Percentiles rank a stretch among this genome's conserved stretches.
phyloP scores from a whole-genome alignment of 768 basidiomycete genomes.

The Auricularia auricula-judae region DNA sequence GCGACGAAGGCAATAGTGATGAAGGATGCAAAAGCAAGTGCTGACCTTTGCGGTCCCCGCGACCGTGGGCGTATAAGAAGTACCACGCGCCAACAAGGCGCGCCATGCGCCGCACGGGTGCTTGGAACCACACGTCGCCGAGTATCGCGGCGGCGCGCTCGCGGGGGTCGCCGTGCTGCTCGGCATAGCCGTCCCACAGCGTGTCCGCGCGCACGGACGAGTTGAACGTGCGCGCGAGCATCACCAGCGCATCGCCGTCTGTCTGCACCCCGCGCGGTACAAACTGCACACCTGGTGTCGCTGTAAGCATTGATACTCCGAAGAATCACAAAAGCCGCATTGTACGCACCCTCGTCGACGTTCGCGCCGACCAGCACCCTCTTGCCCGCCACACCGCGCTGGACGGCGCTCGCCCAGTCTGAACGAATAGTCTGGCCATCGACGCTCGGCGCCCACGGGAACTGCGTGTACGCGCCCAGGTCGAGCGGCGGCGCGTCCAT shows the following conservation, averaged over 20 bases:
- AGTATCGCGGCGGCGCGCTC: neutral
- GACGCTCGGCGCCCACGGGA: neutral
- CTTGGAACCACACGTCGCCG: neutral
- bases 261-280: neutral
- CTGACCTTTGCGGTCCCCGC: neutral
- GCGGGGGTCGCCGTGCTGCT: neutral
- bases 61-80: neutral
- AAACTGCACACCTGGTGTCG: neutral
- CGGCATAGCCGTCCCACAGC: neutral
- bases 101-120: neutral
- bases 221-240: neutral
- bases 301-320: no score
- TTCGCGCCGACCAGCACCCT: slow-evolving; percentile 17
- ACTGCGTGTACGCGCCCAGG: neutral
- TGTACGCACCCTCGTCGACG: slow-evolving; percentile 33
- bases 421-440: neutral
- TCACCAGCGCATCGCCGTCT: neutral
- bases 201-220: neutral
- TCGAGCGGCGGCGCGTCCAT: neutral
- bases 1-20: neutral
- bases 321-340: no score
- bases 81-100: neutral
- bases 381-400: neutral
- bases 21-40: neutral
- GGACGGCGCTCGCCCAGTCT: neutral